Evolutionary conservation across 2,329 filamentous ascomycete genomes (phyloP).

Genomic region (Hansfordia pulvinata): DNA sequence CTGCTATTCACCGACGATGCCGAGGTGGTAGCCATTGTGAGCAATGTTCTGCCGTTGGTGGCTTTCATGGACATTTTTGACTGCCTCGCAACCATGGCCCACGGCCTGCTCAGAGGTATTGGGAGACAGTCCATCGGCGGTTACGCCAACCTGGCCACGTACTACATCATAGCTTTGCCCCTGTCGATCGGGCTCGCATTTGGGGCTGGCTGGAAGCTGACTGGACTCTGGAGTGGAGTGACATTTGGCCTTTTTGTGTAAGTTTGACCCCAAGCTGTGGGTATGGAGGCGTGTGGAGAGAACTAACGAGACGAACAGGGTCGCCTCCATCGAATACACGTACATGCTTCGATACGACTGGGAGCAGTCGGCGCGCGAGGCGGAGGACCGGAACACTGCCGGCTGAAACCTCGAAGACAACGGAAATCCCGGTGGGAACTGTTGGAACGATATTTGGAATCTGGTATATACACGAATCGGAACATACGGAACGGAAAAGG

Average conservation of each 20-base stretch:
- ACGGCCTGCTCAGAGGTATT: constrained; percentile 75
- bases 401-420: too few species aligned
- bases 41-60: constrained; percentile 61
- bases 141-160: constrained; percentile 74
- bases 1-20: constrained; percentile 63
- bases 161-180: constrained; percentile 78
- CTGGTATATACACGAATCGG: too few species aligned
- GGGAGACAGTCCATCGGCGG: constrained; percentile 84
- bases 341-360: constrained; percentile 39
- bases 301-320: constrained; percentile 19
- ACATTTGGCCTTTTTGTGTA: constrained; percentile 40
- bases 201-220: constrained; percentile 60
- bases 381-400: constrained; percentile 33
- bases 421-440: too few species aligned
- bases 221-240: constrained; percentile 71
- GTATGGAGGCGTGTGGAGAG: background rate
- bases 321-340: constrained; percentile 37
- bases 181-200: constrained; percentile 71
- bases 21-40: constrained; percentile 55
- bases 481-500: too few species aligned
- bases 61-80: constrained; percentile 88
- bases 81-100: constrained; percentile 62
- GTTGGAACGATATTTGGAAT: too few species aligned
- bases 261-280: background rate
- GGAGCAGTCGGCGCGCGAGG: constrained; percentile 37